A percentile compares a stretch with the other conserved stretches of the same genome.
Evolutionary conservation across 1,284 basidiomycete species (phyloP).

Genomic region (Schizophyllum amplum): DNA sequence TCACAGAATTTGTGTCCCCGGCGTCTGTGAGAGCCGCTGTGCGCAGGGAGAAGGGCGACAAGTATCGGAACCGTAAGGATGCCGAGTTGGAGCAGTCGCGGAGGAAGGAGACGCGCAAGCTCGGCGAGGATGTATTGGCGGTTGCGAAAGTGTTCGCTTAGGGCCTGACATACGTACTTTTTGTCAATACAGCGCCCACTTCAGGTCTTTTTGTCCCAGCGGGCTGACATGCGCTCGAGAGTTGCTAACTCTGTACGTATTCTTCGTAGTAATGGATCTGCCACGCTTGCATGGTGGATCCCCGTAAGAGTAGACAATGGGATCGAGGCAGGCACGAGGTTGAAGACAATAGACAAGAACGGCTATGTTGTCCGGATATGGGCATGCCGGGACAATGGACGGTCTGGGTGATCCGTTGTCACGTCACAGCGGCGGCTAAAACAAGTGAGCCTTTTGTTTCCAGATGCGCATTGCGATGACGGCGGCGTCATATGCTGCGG

Average conservation of each 20-base stretch:
- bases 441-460: not conserved
- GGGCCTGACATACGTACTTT: slow-evolving; percentile 13
- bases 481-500: not conserved
- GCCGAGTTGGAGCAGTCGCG: slow-evolving; percentile 60
- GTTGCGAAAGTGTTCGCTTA: slow-evolving; percentile 87
- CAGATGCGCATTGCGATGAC: not conserved
- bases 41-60: slow-evolving; percentile 69
- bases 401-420: not conserved
- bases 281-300: not conserved
- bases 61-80: slow-evolving; percentile 76
- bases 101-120: slow-evolving; percentile 60
- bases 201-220: too few species aligned
- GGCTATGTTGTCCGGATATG: not conserved
- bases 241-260: too few species aligned
- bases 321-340: not conserved
- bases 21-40: slow-evolving; percentile 71
- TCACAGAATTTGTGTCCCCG: slow-evolving; percentile 86
- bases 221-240: too few species aligned
- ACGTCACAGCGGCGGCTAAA: not conserved
- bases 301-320: not conserved
- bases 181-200: too few species aligned
- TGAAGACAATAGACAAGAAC: not conserved
- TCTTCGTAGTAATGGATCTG: too few species aligned
- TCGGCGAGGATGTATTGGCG: slow-evolving; percentile 75
- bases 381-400: not conserved